Percentiles rank a stretch among this genome's conserved stretches.
These are phyloP conservation scores for Fusarium temperatum DNA, from an alignment of 2,329 filamentous ascomycete species.

Conservation along the genomic window DNA sequence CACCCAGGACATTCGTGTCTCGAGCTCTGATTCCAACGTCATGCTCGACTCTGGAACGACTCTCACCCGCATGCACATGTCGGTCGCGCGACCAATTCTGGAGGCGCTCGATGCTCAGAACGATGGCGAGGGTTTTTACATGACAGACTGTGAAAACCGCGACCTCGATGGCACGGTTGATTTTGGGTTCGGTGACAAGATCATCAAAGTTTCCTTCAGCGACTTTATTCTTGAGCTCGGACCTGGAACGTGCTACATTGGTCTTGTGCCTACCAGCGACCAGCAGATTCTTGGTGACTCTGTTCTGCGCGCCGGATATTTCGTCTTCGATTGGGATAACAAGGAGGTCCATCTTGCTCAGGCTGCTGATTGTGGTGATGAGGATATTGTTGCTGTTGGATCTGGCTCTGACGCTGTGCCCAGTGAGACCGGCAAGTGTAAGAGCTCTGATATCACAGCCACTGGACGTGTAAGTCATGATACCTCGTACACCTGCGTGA, in stretches of 20 bases:
- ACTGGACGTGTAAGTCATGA: constrained; percentile 9
- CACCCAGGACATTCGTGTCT: constrained; percentile 39
- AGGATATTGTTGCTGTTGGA: constrained; percentile 50
- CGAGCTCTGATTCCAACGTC: constrained; percentile 49
- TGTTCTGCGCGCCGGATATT: constrained; percentile 55
- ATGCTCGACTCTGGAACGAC: constrained; percentile 65
- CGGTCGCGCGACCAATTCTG: constrained; percentile 55
- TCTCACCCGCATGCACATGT: constrained; percentile 55
- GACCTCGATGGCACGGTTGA: constrained; percentile 53
- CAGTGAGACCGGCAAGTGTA: constrained; percentile 48
- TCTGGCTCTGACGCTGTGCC: constrained; percentile 47
- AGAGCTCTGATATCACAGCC: constrained; percentile 41
- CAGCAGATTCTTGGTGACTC: constrained; percentile 57
- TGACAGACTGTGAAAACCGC: constrained; percentile 54
- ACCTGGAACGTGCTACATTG: constrained; percentile 53
- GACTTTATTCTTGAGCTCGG: constrained; percentile 61
- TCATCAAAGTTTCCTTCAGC: constrained; percentile 53
- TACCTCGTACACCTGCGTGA: background rate
- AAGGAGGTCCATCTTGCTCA: constrained; percentile 52
- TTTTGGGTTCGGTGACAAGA: constrained; percentile 57
- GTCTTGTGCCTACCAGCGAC: constrained; percentile 50
- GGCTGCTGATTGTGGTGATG: constrained; percentile 51
- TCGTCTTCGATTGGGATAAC: constrained; percentile 59
- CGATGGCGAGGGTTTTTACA: constrained; percentile 55
- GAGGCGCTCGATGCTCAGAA: constrained; percentile 52